These are phyloP conservation scores for Trametes coccinea DNA, from an alignment of 768 basidiomycete species.

Conservation along the genomic window DNA sequence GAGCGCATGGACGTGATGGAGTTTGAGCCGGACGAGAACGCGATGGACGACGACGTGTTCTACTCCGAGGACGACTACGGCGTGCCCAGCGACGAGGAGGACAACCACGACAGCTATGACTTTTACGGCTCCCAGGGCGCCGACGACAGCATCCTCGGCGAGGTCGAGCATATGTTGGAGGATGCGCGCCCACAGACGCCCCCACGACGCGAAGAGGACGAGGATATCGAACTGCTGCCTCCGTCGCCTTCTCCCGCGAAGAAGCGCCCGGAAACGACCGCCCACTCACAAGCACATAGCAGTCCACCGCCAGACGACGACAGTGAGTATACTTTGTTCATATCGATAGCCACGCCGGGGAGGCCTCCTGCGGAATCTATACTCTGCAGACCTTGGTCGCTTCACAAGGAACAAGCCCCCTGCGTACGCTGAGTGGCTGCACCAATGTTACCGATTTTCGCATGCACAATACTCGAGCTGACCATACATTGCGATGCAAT, in stretches of 20 bases:
- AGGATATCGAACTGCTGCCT: slow-evolving; percentile 46
- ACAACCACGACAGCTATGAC: slow-evolving; percentile 27
- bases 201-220: slow-evolving; percentile 36
- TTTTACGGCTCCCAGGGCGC: slow-evolving; percentile 37
- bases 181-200: slow-evolving; percentile 47
- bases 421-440: too few species aligned
- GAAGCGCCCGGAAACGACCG: not conserved
- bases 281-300: not conserved
- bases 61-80: slow-evolving; percentile 38
- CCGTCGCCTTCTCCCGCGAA: slow-evolving; percentile 51
- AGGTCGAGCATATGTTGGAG: slow-evolving; percentile 70
- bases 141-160: slow-evolving; percentile 66
- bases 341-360: too few species aligned
- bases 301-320: not conserved
- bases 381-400: too few species aligned
- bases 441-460: too few species aligned
- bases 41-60: slow-evolving; percentile 45
- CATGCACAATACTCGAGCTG: too few species aligned
- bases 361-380: too few species aligned
- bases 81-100: slow-evolving; percentile 20
- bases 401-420: too few species aligned
- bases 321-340: slow-evolving; percentile 1
- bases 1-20: slow-evolving; percentile 82
- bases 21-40: slow-evolving; percentile 64
- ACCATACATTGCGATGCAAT: too few species aligned